Base-by-base conservation (phyloP, 2,329 filamentous ascomycete species). In the Plectosphaerella plurivora region DNA sequence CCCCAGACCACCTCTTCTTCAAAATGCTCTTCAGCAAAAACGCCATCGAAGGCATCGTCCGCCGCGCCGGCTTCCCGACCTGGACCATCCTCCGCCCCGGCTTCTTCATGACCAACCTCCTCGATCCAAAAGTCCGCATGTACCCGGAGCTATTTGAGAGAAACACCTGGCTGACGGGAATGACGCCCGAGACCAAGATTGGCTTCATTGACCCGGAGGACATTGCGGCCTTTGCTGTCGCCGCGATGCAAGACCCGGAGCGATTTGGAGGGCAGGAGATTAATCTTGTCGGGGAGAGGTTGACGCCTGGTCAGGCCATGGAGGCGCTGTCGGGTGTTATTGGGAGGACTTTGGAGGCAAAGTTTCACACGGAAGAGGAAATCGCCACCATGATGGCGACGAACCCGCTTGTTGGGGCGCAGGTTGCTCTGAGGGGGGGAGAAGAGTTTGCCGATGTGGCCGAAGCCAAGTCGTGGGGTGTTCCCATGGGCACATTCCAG, bases 1-100 rank as follows among this genome's bases (percentile, higher is more conserved):
- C 54, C 67, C 16, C 60, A 62, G 0, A 54, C 62, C 5, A 54
- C 60, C 25, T 47, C 69, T 14, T 49, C 65, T 0, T 66, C 62
- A 6, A 62, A 9, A 49, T 71, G 2, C 53, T 74, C 5, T 53
- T 64, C 7, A 63, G 63, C 22, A 82, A 82, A 57, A 59, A 64
- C 18, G 59, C 60, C 2, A 67, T 78, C 20, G 77, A 81, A 55
- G 53, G 65, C 1, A 62, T 63, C 20, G 60, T 76, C 5, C 63
- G 67, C 20, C 50, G 57, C 10, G 60, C 63, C 1, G 68, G 69
- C 2, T 73, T 77, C 52, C 55, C 68, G 11, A 55, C 60, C 7
- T 81, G 73, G 71, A 79, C 77, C 0, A 69, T 81, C 20, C 59
- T 82, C 2, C 73, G 76, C 3, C 75, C 76, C 0, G 74, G 72